Base-by-base conservation (phyloP, 208 protist species). In the Acanthamoeba quina region DNA sequence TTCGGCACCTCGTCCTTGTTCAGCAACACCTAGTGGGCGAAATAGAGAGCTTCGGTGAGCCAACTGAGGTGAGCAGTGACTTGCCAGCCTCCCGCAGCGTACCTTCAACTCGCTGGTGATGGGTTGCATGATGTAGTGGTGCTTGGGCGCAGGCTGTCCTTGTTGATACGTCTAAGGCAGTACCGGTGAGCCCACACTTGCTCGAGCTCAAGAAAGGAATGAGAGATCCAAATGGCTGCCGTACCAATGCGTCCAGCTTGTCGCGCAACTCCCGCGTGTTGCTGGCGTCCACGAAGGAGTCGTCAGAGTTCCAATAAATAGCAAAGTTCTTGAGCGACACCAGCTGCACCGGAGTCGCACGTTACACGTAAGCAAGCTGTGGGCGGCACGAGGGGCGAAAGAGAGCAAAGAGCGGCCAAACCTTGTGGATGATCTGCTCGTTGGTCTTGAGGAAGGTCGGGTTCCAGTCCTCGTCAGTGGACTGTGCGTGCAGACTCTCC, bases 121-220 rank as follows among this genome's bases (percentile, higher is more conserved):
- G 17, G 85, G 85, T n/a, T 90, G 54, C 60, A 90, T 66, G 62
- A 90, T 90, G 26, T 90, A 90, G 60, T 90, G 85, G 24, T 90
- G 85, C 3, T 72, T 24, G 26, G 85, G 85, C 19, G 60, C 85
- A 24, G 52, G 52, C 3, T 21, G 34, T 41, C 60, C 54, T 66
- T 90, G 60, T 49, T 90, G 85, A 24, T 74, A 90, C 2, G 85
- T 90, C 85, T 90, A 11, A 11, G 6, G 26, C 24, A 41, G 0
- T 4, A 3, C 41, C 19, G 13, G n/a, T 24, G 15, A n/a, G 15
- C 31, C 1, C 24, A 66, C 37, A 66, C 41, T 47, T 0, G 24
- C 58, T 1, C 15, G 1, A 74, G 66, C 6, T 10, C 15, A 62
- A 6, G 5, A 6, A 19, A 60, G 2, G 11, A 60, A 68, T 70